phyloP scores from a whole-genome alignment of 768 basidiomycete species.

The Paxillus ammoniavirescens region DNA sequence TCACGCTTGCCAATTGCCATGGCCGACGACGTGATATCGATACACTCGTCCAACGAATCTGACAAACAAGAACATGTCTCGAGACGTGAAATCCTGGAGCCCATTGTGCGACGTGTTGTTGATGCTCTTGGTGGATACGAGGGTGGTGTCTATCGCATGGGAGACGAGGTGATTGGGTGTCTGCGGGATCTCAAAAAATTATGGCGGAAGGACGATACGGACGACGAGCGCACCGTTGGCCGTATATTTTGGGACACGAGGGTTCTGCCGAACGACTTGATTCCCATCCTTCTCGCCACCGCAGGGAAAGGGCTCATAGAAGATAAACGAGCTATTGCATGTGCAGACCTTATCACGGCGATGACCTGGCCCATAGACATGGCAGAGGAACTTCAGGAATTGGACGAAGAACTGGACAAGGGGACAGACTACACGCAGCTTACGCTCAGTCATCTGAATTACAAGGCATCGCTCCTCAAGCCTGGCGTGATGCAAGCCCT shows the following conservation, averaged over 20 bases:
- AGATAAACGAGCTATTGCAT: conserved; percentile 79
- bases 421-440: conserved; percentile 90
- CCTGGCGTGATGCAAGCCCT: conserved; percentile 70
- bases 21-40: conserved; percentile 35
- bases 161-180: conserved; percentile 81
- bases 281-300: conserved; percentile 81
- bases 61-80: conserved; percentile 31
- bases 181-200: conserved; percentile 92
- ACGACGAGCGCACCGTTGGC: conserved; percentile 94
- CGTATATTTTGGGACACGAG: conserved; percentile 90
- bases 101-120: conserved; percentile 71
- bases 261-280: conserved; percentile 80
- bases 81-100: conserved; percentile 57
- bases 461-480: conserved; percentile 74
- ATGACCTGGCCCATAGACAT: conserved; percentile 99
- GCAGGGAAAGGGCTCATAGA: conserved; percentile 76
- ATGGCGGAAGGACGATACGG: conserved; percentile 95
- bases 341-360: conserved; percentile 87
- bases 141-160: conserved; percentile 64
- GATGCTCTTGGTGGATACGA: conserved; percentile 81
- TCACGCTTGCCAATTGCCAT: conserved; percentile 19
- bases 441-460: conserved; percentile 75
- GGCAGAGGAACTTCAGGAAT: conserved; percentile 90
- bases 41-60: conserved; percentile 28
- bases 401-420: conserved; percentile 75